phyloP scores from a whole-genome alignment of 106 monocot genomes.

The Amphibolis antarctica region DNA sequence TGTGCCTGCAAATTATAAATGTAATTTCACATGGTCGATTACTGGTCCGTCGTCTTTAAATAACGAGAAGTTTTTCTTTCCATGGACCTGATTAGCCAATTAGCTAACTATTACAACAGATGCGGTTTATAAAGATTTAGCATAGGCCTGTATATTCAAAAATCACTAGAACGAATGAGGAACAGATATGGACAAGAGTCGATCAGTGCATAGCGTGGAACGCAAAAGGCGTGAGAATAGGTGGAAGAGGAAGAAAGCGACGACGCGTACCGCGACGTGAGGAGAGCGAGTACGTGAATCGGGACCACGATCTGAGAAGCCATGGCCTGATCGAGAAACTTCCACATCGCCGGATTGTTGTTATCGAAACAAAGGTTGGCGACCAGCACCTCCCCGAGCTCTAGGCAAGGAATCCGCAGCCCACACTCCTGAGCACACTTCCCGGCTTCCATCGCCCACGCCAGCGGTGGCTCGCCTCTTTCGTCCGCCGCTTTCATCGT shows the following conservation, averaged over 20 bases:
- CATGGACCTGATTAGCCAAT: too few species aligned
- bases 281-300: slow-evolving; percentile 56
- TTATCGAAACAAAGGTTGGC: slow-evolving; percentile 39
- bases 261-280: slow-evolving; percentile 35
- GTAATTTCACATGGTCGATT: too few species aligned
- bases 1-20: too few species aligned
- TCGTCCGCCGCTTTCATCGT: slow-evolving; percentile 31
- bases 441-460: slow-evolving; percentile 24
- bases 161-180: too few species aligned
- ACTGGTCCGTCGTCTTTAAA: too few species aligned
- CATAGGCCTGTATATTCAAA: too few species aligned
- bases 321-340: slow-evolving; percentile 59
- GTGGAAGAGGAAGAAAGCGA: background rate
- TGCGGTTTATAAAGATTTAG: too few species aligned
- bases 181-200: too few species aligned
- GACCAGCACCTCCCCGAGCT: slow-evolving; percentile 42
- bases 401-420: slow-evolving; percentile 30
- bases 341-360: slow-evolving; percentile 54
- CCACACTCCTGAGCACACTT: slow-evolving; percentile 16
- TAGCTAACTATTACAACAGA: too few species aligned
- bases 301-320: slow-evolving; percentile 37
- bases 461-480: slow-evolving; percentile 34
- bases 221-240: too few species aligned
- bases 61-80: too few species aligned
- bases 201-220: too few species aligned